Percentiles rank a stretch among this genome's conserved stretches.
Conservation (phyloP, 2,329 filamentous ascomycete genomes). For the Neopestalotiopsis sp. region DNA sequence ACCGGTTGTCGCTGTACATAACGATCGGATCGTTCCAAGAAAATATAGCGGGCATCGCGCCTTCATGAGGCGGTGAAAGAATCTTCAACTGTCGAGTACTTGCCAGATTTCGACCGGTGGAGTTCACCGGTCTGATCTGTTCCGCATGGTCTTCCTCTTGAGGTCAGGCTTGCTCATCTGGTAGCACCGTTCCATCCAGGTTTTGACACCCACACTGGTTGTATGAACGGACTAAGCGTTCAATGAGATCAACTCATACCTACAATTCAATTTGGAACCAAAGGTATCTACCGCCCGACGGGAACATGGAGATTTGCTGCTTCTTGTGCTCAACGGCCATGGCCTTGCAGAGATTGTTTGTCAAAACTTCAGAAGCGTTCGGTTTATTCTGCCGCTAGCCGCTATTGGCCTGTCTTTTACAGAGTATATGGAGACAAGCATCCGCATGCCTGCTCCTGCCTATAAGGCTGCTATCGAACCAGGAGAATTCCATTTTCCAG, state of each 20-base stretch:
- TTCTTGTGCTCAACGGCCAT: conserved; percentile 25
- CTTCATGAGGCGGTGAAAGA: conserved; percentile 13
- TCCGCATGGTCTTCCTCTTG: not conserved
- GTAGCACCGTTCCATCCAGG: not conserved
- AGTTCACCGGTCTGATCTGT: not conserved
- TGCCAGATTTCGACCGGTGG: not conserved
- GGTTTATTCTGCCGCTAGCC: conserved; percentile 26
- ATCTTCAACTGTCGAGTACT: not conserved
- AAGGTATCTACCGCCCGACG: conserved; percentile 27
- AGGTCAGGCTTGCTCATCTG: not conserved
- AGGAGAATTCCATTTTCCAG: conserved; percentile 16
- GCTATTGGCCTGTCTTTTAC: conserved; percentile 18
- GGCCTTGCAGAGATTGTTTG: conserved; percentile 22
- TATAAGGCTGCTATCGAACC: conserved; percentile 20
- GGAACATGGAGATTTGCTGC: conserved; percentile 26
- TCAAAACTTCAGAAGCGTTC: conserved; percentile 15
- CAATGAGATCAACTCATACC: not conserved
- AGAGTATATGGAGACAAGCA: conserved; percentile 20
- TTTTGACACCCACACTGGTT: not conserved
- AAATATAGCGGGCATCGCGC: not conserved
- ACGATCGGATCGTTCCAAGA: not conserved
- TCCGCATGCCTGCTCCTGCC: not conserved
- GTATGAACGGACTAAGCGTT: not conserved
- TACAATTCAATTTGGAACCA: conserved; percentile 14
- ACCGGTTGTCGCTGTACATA: not conserved